phyloP scores from a whole-genome alignment of 495 filamentous ascomycete genomes.

The Friedmanniomyces simplex region DNA sequence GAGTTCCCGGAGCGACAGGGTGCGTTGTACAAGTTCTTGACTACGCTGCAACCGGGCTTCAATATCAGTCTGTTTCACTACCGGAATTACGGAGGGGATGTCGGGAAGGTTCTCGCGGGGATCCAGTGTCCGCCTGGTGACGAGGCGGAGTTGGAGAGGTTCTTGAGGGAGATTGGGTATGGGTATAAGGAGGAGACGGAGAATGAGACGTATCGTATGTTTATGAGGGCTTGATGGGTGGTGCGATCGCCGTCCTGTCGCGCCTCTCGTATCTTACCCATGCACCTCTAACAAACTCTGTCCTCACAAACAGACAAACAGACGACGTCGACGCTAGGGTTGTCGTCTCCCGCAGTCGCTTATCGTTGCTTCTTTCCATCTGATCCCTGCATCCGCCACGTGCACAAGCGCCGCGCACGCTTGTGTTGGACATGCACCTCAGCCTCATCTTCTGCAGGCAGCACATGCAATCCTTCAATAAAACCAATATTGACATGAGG shows the following conservation, averaged over 20 bases:
- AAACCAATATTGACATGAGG: too few relatives aligned
- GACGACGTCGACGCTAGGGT: too few relatives aligned
- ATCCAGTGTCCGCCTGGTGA: slow-evolving; percentile 81
- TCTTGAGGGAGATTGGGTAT: slow-evolving; percentile 75
- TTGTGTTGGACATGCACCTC: too few relatives aligned
- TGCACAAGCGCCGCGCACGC: too few relatives aligned
- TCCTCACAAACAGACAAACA: too few relatives aligned
- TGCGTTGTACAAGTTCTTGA: slow-evolving; percentile 79
- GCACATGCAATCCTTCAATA: too few relatives aligned
- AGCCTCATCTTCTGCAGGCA: too few relatives aligned
- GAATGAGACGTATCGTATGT: slow-evolving; percentile 33
- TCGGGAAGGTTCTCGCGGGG: slow-evolving; percentile 79
- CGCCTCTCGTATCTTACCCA: too few relatives aligned
- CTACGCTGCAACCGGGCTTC: slow-evolving; percentile 70
- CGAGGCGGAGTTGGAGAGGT: slow-evolving; percentile 58
- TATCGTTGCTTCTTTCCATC: background rate
- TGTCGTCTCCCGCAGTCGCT: too few relatives aligned
- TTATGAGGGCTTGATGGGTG: slow-evolving; percentile 28
- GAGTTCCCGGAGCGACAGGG: slow-evolving; percentile 92
- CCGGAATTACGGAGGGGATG: slow-evolving; percentile 86
- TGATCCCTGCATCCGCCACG: background rate
- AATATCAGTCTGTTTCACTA: slow-evolving; percentile 98
- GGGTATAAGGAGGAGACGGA: slow-evolving; percentile 60
- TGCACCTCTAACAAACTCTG: too few relatives aligned
- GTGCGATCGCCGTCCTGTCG: too few relatives aligned